Evolutionary conservation across 2,329 filamentous ascomycete species (phyloP).

Genomic region (Nothomitra cinnamomea): DNA sequence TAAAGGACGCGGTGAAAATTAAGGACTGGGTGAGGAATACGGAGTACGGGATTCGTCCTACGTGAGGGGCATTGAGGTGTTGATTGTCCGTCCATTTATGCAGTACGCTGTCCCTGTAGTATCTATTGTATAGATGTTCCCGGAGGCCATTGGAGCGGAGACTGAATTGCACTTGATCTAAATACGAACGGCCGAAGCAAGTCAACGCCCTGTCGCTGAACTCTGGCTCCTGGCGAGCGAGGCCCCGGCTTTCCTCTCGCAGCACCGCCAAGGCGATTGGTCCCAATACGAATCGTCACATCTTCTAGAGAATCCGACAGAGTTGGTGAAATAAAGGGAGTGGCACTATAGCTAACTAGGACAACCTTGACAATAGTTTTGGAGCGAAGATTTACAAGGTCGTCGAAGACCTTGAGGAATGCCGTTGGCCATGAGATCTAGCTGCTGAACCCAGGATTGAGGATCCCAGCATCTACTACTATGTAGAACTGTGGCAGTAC

Average conservation of each 20-base stretch:
- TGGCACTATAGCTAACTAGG: neutral
- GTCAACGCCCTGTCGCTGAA: neutral
- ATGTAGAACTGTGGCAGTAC: neutral
- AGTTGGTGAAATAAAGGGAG: neutral
- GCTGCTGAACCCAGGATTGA: neutral
- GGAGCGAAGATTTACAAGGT: neutral
- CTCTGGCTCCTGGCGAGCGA: neutral
- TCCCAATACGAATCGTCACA: neutral
- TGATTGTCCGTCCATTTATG: no score
- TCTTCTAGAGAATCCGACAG: neutral
- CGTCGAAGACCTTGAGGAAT: neutral
- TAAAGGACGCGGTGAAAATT: no score
- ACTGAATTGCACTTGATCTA: no score
- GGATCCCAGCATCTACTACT: neutral
- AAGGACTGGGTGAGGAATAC: no score
- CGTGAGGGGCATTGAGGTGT: no score
- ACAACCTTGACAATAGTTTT: neutral
- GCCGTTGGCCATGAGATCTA: neutral
- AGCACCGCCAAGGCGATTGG: neutral
- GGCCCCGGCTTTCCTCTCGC: neutral
- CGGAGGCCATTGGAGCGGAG: no score
- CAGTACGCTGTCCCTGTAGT: no score
- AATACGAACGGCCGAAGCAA: neutral
- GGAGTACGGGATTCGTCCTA: no score
- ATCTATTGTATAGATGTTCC: no score